Conservation (phyloP, 768 basidiomycete species). For the Naganishia onofrii region DNA sequence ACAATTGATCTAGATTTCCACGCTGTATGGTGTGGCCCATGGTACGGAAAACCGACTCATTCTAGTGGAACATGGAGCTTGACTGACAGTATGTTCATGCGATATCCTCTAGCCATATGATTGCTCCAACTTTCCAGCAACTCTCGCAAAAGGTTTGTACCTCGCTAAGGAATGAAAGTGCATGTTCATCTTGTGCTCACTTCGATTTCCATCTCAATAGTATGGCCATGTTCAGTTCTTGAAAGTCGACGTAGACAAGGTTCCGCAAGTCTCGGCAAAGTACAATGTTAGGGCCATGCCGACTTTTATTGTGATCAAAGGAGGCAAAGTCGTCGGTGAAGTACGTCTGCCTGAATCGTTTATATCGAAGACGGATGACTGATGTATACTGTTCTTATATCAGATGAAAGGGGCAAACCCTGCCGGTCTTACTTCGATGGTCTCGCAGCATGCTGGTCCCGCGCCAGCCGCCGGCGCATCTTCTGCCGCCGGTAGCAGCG, state of each 20-base stretch:
- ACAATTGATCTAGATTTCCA: slow-evolving; percentile 41
- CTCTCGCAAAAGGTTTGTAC: slow-evolving; percentile 38
- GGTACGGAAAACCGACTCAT: slow-evolving; percentile 17
- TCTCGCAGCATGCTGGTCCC: slow-evolving; percentile 48
- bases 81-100: neutral
- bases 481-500: slow-evolving; percentile 32
- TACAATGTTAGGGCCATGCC: slow-evolving; percentile 51
- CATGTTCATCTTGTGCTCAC: slow-evolving; percentile 9
- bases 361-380: neutral
- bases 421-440: slow-evolving; percentile 45
- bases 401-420: slow-evolving; percentile 51
- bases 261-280: slow-evolving; percentile 41
- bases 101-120: slow-evolving; percentile 40
- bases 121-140: slow-evolving; percentile 46
- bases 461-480: slow-evolving; percentile 36
- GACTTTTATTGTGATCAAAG: slow-evolving; percentile 52
- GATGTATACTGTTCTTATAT: neutral
- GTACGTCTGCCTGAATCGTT: slow-evolving; percentile 30
- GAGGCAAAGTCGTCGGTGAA: slow-evolving; percentile 50
- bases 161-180: neutral
- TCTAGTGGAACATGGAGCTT: slow-evolving; percentile 37
- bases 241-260: slow-evolving; percentile 52
- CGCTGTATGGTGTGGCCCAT: slow-evolving; percentile 34
- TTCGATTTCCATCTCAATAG: slow-evolving; percentile 16
- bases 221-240: slow-evolving; percentile 47